phyloP scores from a whole-genome alignment of 1,284 basidiomycete species.

The Melampsora larici-populina region DNA sequence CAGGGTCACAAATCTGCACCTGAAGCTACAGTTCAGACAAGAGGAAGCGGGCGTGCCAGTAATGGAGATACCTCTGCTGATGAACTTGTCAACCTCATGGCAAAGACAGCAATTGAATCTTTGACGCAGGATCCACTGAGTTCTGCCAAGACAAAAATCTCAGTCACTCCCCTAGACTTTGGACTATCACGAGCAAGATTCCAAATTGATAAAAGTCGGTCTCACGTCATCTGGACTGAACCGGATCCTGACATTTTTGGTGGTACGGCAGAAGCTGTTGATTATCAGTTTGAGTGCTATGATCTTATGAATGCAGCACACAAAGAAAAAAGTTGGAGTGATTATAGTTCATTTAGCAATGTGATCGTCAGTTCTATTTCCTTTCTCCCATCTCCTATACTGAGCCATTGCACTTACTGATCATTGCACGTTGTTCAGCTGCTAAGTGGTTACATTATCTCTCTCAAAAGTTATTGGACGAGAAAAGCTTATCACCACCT shows the following conservation, averaged over 20 bases:
- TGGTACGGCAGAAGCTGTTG: conserved; percentile 5
- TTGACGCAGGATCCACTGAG: too few relatives aligned
- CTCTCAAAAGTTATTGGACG: conserved; percentile 26
- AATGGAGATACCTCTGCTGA: neutral
- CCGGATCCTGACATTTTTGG: conserved; percentile 42
- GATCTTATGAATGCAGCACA: conserved; percentile 26
- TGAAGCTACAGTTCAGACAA: neutral
- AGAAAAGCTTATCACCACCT: conserved; percentile 16
- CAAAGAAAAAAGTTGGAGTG: conserved; percentile 18
- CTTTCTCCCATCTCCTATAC: neutral
- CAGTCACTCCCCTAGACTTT: conserved; percentile 30
- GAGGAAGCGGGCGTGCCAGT: neutral
- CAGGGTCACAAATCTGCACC: neutral
- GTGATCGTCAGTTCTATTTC: conserved; percentile 21
- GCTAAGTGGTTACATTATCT: conserved; percentile 42
- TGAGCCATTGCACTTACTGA: neutral
- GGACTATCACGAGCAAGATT: conserved; percentile 36
- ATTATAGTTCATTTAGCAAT: conserved; percentile 24
- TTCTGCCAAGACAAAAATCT: neutral
- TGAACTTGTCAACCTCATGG: conserved; percentile 8
- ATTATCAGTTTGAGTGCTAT: conserved; percentile 43
- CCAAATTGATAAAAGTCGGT: neutral
- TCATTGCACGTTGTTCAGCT: too few relatives aligned
- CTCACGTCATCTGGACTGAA: conserved; percentile 26
- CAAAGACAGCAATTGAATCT: neutral